Evolutionary conservation across 768 basidiomycete species (phyloP), one percentile per base, ranked within the genome.

Genomic region (Grammothele lineata): DNA sequence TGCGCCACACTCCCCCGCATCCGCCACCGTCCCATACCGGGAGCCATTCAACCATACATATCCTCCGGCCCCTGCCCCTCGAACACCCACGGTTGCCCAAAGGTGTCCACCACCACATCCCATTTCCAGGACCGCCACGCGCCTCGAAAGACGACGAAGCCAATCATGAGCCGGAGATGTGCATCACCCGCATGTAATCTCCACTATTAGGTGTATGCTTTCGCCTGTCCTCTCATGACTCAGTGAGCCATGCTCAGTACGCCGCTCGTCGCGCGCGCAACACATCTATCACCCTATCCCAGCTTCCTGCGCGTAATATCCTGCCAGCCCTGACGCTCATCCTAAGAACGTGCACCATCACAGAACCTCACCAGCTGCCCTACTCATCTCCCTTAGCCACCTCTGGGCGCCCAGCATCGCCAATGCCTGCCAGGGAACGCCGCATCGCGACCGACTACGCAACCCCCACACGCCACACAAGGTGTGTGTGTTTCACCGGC

Each of bases 361-460:
- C n/a, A n/a, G n/a, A n/a, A n/a, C 53, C 58, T 57, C 53, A 42
- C 58, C 47, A 43, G 37, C 43, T 19, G 39, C 45, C 54, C 46
- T 55, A 52, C 55, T 17, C 54, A 22, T 51, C 54, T 46, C 45
- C 45, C 36, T 21, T 14, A 30, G 11, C 32, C 22, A 17, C 37
- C 21, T 19, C 22, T 54, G 39, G 44, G 18, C 43, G 36, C 51
- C 43, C 17, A 18, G 14, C 42, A 24, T 45, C 32, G 38, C 30
- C 26, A 11, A n/a, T 27, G 34, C 42, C 32, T n/a, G 43, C 45
- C 45, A 34, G 51, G 50, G 41, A 39, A 37, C 47, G 43, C 17
- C 48, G 44, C 57, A 26, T 22, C 30, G 44, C 37, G 54, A 54
- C 48, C 51, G 25, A 55, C 64, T 57, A 53, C 62, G 62, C 47